Base-by-base conservation (phyloP, 495 filamentous ascomycete genomes). In the Corynascus novoguineensis region DNA sequence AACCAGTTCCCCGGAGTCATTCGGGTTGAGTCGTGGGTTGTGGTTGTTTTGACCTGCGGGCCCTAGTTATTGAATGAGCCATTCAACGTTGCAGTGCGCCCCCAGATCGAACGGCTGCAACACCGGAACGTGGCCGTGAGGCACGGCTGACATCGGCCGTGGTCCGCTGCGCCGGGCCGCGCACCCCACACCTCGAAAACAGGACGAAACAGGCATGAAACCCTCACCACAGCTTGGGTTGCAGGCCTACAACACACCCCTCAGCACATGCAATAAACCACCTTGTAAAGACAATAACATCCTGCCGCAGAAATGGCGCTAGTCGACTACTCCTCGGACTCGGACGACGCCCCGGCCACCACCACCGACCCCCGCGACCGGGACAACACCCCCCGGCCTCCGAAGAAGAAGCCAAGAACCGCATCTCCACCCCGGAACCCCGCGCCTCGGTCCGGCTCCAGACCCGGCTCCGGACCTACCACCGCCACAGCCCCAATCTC, bases 291-390 rank as follows among this genome's bases (percentile, higher is more conserved):
- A 4, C 19, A 9, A 44, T 1, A 44, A 28, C 21, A 38, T 27
- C 49, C 17, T 31, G 21, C 25, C 3, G 22, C 24, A 47, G 25
- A 34, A 28, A 81, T 87, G 84, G 74, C 81, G 35, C 73, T 91
- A 14, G 87, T 91, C 59, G 81, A 89, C 63, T 92, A 91, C 67
- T 72, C 83, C n/a, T 85, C 76, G n/a, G 79, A 82, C 19, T 68
- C 77, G 19, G 79, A 79, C 47, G 31, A 22, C 57, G 3, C 3
- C 47, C 27, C 27, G 4, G 53, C 61, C 10, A 68, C 68, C 17
- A 32, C 38, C 61, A 10, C 44, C 37, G 2, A 7, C 40, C 7
- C 21, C 46, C 8, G 4, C 29, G n/a, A n/a, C n/a, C n/a, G n/a
- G n/a, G n/a, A n/a, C n/a, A n/a, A n/a, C n/a, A n/a, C n/a, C n/a